Percentiles rank a stretch among this genome's conserved stretches.
Conservation (phyloP, 495 filamentous ascomycete species). For the Xylaria palmicola region DNA sequence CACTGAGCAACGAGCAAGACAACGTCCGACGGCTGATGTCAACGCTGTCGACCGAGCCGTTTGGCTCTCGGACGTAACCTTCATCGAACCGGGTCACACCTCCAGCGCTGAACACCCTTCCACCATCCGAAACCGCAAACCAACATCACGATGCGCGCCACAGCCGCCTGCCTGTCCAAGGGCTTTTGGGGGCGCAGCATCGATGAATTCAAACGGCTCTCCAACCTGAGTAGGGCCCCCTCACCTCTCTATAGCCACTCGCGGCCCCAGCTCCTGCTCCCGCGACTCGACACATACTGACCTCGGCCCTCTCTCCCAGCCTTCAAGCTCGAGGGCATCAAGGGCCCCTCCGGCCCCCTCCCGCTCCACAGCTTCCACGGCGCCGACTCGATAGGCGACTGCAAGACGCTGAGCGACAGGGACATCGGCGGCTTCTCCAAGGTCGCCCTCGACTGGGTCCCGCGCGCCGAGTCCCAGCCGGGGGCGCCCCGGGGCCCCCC, state of each 20-base stretch:
- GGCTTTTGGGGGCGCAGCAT: constrained; percentile 47
- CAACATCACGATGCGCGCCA: constrained; percentile 47
- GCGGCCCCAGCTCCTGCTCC: neutral
- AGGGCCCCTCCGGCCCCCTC: constrained; percentile 53
- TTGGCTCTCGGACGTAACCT: constrained; percentile 27
- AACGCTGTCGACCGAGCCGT: constrained; percentile 29
- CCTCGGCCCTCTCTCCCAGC: constrained; percentile 23
- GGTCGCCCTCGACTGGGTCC: constrained; percentile 66
- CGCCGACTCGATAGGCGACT: constrained; percentile 57
- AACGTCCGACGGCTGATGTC: constrained; percentile 21
- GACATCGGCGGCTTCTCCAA: constrained; percentile 85
- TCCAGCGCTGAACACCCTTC: neutral
- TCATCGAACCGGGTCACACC: constrained; percentile 4
- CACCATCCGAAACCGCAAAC: constrained; percentile 3
- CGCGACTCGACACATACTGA: neutral
- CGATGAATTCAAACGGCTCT: constrained; percentile 47
- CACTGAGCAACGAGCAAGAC: neutral
- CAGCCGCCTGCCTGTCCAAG: constrained; percentile 36
- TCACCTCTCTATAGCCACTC: neutral
- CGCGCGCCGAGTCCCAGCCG: constrained; percentile 40
- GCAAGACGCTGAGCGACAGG: constrained; percentile 82
- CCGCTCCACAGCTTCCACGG: constrained; percentile 65
- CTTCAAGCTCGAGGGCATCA: constrained; percentile 53
- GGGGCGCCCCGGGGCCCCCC: constrained; percentile 21
- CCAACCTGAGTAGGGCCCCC: constrained; percentile 38